A percentile compares a stretch with the other conserved stretches of the same genome.
These are phyloP conservation scores for Colletotrichum musicola DNA, from an alignment of 2,329 filamentous ascomycete genomes.

Conservation along the genomic window DNA sequence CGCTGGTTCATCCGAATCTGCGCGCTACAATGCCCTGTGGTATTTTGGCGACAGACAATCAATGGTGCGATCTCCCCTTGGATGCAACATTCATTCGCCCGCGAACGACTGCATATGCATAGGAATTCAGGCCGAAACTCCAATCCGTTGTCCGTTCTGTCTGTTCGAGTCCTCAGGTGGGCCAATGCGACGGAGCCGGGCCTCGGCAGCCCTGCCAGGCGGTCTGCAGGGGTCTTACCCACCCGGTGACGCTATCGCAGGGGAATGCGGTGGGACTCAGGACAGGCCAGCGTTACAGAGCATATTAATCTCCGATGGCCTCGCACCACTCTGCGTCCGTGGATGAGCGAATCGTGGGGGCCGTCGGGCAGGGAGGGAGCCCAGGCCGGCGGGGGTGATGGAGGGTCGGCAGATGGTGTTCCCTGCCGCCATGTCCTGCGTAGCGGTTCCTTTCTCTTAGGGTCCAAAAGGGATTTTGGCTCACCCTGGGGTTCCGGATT, in stretches of 20 bases:
- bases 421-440: background rate
- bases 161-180: too few relatives aligned
- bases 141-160: too few relatives aligned
- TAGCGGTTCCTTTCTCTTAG: too few relatives aligned
- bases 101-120: too few relatives aligned
- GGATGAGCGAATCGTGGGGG: background rate
- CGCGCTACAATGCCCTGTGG: background rate
- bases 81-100: too few relatives aligned
- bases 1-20: background rate
- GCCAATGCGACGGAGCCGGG: background rate
- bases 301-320: constrained; percentile 19
- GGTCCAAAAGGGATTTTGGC: too few relatives aligned
- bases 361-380: background rate
- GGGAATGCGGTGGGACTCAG: background rate
- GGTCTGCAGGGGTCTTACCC: constrained; percentile 44
- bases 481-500: background rate
- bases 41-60: too few relatives aligned
- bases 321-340: constrained; percentile 3
- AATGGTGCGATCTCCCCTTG: too few relatives aligned
- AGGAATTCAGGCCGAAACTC: too few relatives aligned
- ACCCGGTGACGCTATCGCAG: constrained; percentile 6
- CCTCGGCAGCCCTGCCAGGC: constrained; percentile 55
- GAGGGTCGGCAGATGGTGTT: background rate
- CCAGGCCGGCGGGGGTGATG: background rate
- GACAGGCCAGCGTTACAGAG: constrained; percentile 14